Percentiles rank a stretch among this genome's conserved stretches.
These are phyloP conservation scores for Gossypium trilobum DNA, from an alignment of 441 rosid species.

Conservation along the genomic window DNA sequence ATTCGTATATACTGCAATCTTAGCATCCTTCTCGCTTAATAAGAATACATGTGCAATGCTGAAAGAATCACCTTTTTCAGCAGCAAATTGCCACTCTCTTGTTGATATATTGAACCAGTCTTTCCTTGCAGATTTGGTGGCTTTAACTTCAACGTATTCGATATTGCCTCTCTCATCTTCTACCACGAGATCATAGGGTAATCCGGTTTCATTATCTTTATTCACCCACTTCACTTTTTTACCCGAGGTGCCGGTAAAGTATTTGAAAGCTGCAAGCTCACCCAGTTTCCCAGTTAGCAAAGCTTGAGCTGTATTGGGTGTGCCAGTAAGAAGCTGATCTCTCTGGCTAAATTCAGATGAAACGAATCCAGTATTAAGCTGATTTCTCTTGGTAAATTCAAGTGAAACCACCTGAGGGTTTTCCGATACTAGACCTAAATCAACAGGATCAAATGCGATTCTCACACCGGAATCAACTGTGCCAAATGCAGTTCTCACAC, in stretches of 20 bases:
- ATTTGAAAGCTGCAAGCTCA: slow-evolving; percentile 65
- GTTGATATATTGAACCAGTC: slow-evolving; percentile 70
- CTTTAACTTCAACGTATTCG: slow-evolving; percentile 81
- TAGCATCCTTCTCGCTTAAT: slow-evolving; percentile 43
- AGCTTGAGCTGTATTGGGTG: slow-evolving; percentile 41
- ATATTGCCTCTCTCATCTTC: slow-evolving; percentile 32
- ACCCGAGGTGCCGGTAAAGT: slow-evolving; percentile 35
- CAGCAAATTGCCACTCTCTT: slow-evolving; percentile 84
- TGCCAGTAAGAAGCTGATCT: slow-evolving; percentile 47
- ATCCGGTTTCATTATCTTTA: slow-evolving; percentile 59
- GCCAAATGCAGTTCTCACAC: slow-evolving; percentile 21
- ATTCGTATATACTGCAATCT: slow-evolving; percentile 43
- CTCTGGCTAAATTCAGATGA: slow-evolving; percentile 37
- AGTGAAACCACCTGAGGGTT: slow-evolving; percentile 19
- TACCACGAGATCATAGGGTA: slow-evolving; percentile 69
- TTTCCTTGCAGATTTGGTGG: slow-evolving; percentile 58
- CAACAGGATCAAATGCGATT: slow-evolving; percentile 20
- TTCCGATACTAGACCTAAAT: slow-evolving; percentile 23
- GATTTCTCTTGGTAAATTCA: slow-evolving; percentile 41
- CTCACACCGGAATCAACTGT: slow-evolving; percentile 22
- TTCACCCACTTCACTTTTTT: slow-evolving; percentile 61
- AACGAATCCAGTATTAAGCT: slow-evolving; percentile 31
- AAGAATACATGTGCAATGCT: slow-evolving; percentile 59
- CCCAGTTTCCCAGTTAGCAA: slow-evolving; percentile 60
- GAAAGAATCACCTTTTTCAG: slow-evolving; percentile 54